These are phyloP conservation scores for Flueggea neowawraea DNA, from an alignment of 441 rosid species.

Conservation along the genomic window DNA sequence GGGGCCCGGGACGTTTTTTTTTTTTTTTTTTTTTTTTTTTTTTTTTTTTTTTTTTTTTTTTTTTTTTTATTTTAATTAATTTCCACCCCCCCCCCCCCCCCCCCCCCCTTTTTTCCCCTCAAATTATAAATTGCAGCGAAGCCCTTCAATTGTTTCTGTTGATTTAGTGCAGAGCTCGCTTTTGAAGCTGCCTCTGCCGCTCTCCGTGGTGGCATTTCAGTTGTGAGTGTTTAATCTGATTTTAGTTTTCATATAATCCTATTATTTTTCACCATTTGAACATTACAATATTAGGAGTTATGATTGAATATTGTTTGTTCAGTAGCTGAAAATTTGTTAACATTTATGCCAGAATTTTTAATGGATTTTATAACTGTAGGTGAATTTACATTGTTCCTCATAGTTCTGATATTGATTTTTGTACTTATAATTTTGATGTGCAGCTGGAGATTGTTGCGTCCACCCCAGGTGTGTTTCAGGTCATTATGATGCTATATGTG, in stretches of 20 bases:
- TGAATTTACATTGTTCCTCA: not conserved
- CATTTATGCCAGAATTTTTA: too few species aligned
- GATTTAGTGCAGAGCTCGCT: conserved; percentile 44
- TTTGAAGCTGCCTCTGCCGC: conserved; percentile 56
- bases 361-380: too few species aligned
- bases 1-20: too few species aligned
- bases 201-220: conserved; percentile 44
- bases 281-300: not conserved
- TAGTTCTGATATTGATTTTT: not conserved
- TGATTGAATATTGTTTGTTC: too few species aligned
- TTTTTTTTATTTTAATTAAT: too few species aligned
- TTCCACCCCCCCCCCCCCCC: too few species aligned
- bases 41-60: too few species aligned
- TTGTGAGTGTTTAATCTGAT: conserved; percentile 29
- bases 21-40: too few species aligned
- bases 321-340: too few species aligned
- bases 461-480: conserved; percentile 59
- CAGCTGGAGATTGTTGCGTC: conserved; percentile 58
- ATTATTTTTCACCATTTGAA: not conserved
- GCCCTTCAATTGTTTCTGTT: not conserved
- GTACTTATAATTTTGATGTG: conserved; percentile 13
- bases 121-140: too few species aligned
- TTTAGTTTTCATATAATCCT: not conserved
- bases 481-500: conserved; percentile 5
- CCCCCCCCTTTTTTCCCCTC: too few species aligned